Conservation (phyloP, 139 green algal species). For the Tetradesmus obliquus region DNA sequence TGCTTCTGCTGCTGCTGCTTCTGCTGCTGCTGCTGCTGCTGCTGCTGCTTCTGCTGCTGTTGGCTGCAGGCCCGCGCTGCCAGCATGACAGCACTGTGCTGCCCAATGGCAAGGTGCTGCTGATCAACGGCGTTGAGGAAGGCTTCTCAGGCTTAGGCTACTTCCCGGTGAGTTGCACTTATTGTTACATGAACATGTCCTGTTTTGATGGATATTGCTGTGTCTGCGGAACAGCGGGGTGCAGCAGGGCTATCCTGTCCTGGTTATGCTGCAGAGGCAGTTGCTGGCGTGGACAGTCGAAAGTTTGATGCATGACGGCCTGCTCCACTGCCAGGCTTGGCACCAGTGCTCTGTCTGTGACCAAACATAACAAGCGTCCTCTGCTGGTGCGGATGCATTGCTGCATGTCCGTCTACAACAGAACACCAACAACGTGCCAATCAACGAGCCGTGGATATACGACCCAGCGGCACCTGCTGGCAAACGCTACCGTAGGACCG, state of each 20-base stretch:
- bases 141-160: background rate
- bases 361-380: too few species aligned
- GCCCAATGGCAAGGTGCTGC: slow-evolving; percentile 14
- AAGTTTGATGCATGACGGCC: too few species aligned
- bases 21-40: too few species aligned
- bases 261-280: too few species aligned
- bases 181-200: too few species aligned
- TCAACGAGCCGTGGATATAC: slow-evolving; percentile 34
- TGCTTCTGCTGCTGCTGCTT: background rate
- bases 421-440: slow-evolving; percentile 9
- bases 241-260: too few species aligned
- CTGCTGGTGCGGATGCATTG: background rate
- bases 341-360: too few species aligned
- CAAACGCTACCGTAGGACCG: background rate
- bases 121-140: slow-evolving; percentile 13
- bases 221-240: too few species aligned
- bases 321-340: too few species aligned
- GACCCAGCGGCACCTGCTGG: background rate
- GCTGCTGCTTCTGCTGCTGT: too few species aligned
- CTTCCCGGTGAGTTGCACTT: background rate
- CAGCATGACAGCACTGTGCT: slow-evolving; percentile 5
- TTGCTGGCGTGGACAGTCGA: too few species aligned
- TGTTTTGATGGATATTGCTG: too few species aligned
- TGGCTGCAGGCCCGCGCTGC: slow-evolving; percentile 4
- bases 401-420: background rate